phyloP scores from a whole-genome alignment of 2,329 filamentous ascomycete species.

The Piedraia hortae region DNA sequence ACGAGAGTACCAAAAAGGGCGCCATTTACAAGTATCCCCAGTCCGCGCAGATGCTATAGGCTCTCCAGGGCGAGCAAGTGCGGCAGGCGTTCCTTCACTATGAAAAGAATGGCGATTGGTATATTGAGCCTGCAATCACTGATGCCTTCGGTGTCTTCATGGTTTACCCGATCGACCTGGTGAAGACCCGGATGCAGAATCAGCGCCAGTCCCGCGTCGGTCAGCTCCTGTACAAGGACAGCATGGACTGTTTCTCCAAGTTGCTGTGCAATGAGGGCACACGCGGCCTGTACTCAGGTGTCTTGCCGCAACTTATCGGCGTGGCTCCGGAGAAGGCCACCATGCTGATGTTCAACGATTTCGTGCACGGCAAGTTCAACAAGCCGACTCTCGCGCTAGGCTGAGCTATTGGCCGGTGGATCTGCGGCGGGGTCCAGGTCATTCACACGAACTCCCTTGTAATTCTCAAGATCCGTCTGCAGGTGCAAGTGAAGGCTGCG shows the following conservation, averaged over 20 bases:
- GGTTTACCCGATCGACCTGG: slow-evolving; percentile 95
- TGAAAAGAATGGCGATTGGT: slow-evolving; percentile 76
- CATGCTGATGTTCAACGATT: slow-evolving; percentile 92
- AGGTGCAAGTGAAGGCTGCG: slow-evolving; percentile 85
- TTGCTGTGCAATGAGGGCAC: slow-evolving; percentile 82
- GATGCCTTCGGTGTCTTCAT: slow-evolving; percentile 97
- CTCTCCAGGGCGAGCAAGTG: slow-evolving; percentile 83
- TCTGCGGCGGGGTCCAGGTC: slow-evolving; percentile 85
- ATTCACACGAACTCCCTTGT: slow-evolving; percentile 94
- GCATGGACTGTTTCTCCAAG: slow-evolving; percentile 78
- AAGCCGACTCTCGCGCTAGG: slow-evolving; percentile 40
- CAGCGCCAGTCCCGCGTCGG: slow-evolving; percentile 63
- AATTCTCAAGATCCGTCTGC: slow-evolving; percentile 96
- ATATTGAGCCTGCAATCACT: slow-evolving; percentile 74
- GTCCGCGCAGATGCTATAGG: slow-evolving; percentile 93
- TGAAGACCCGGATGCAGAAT: slow-evolving; percentile 97
- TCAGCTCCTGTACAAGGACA: slow-evolving; percentile 86
- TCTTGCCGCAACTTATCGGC: slow-evolving; percentile 80
- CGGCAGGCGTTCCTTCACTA: slow-evolving; percentile 82
- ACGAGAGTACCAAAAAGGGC: slow-evolving; percentile 59
- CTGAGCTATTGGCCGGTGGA: slow-evolving; percentile 71
- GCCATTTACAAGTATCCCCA: slow-evolving; percentile 91
- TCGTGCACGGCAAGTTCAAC: slow-evolving; percentile 51
- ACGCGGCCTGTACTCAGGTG: slow-evolving; percentile 72
- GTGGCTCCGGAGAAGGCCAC: slow-evolving; percentile 99